phyloP scores from a whole-genome alignment of 306 rosid species.

The Malus orientalis region DNA sequence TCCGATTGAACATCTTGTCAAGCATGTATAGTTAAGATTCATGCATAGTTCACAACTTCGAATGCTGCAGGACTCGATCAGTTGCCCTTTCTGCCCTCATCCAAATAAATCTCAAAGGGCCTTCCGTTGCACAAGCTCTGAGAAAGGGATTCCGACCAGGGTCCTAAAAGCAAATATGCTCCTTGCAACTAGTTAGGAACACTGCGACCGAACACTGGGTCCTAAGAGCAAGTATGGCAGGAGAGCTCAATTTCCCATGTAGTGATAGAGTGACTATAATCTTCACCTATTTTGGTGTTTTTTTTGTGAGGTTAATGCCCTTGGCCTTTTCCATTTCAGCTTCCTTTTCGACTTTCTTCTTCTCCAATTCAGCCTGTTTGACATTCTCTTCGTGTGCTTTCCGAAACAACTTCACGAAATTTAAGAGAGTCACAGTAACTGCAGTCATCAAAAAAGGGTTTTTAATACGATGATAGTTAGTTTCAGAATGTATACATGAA shows the following conservation, averaged over 20 bases:
- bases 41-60: background rate
- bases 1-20: constrained; percentile 10
- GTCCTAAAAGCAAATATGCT: constrained; percentile 24
- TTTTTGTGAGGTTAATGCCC: constrained; percentile 50
- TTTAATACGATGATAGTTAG: constrained; percentile 7
- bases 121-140: constrained; percentile 18
- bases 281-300: constrained; percentile 48
- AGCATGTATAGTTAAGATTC: constrained; percentile 10
- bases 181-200: constrained; percentile 12
- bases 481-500: constrained; percentile 3
- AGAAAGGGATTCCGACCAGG: constrained; percentile 25
- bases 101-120: constrained; percentile 11
- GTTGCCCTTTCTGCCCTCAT: constrained; percentile 3
- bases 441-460: constrained; percentile 37
- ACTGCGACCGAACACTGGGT: constrained; percentile 25
- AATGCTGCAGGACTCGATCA: constrained; percentile 6
- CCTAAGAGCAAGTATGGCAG: background rate
- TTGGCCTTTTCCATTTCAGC: constrained; percentile 92
- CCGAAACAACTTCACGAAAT: constrained; percentile 75
- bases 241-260: constrained; percentile 37
- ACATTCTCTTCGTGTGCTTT: constrained; percentile 90
- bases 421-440: constrained; percentile 78
- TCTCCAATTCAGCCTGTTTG: constrained; percentile 90
- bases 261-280: constrained; percentile 22
- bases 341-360: constrained; percentile 80